Percentiles rank a stretch among this genome's conserved stretches.
Evolutionary conservation across 495 filamentous ascomycete genomes (phyloP).

Genomic region (Terfezia claveryi): DNA sequence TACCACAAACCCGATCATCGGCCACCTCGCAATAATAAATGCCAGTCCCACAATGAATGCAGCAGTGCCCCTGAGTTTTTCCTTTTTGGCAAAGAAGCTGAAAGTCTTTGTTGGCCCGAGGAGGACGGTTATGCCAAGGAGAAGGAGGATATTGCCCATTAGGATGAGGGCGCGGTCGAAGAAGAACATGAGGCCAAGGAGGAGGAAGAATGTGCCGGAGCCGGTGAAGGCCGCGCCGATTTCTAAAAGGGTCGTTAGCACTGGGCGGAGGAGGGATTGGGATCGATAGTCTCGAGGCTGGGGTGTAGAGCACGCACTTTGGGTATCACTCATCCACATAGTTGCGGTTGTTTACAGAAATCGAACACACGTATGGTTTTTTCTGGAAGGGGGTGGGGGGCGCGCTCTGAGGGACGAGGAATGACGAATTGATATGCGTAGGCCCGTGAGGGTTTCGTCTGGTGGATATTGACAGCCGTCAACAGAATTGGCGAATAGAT

Average conservation of each 20-base stretch:
- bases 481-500: too few species aligned
- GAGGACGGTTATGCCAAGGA: slow-evolving; percentile 81
- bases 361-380: too few species aligned
- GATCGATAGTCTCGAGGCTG: not conserved
- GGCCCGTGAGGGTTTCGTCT: too few species aligned
- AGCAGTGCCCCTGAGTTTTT: slow-evolving; percentile 78
- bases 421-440: not conserved
- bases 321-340: slow-evolving; percentile 89
- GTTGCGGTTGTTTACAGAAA: slow-evolving; percentile 8
- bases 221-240: slow-evolving; percentile 90
- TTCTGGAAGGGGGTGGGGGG: not conserved
- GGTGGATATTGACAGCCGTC: too few species aligned
- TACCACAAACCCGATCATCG: slow-evolving; percentile 67
- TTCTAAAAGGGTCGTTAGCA: slow-evolving; percentile 34
- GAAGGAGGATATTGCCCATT: slow-evolving; percentile 97
- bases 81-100: slow-evolving; percentile 76
- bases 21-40: slow-evolving; percentile 73
- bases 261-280: not conserved
- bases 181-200: slow-evolving; percentile 84
- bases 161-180: slow-evolving; percentile 90
- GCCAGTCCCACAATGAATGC: slow-evolving; percentile 69
- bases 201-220: slow-evolving; percentile 77
- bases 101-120: slow-evolving; percentile 84
- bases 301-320: slow-evolving; percentile 43
- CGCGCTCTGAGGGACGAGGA: not conserved